phyloP scores from a whole-genome alignment of 768 basidiomycete genomes.

The Panaeolus papilionaceus region DNA sequence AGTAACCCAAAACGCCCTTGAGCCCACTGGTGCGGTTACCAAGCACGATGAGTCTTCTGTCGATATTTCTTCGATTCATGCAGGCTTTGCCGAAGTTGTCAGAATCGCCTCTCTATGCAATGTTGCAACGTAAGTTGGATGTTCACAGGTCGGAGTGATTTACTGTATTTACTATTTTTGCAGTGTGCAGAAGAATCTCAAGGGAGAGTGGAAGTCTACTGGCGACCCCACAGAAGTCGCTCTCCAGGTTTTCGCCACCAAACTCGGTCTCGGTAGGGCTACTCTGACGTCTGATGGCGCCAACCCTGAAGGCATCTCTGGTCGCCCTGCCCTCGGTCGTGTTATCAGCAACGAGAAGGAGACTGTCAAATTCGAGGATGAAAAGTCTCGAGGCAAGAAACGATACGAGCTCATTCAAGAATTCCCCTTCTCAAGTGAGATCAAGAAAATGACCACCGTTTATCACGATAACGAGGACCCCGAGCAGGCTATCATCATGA shows the following conservation, averaged over 20 bases:
- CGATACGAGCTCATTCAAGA: slow-evolving; percentile 43
- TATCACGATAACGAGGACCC: slow-evolving; percentile 36
- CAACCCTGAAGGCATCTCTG: slow-evolving; percentile 24
- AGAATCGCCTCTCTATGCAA: slow-evolving; percentile 44
- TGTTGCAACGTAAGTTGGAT: slow-evolving; percentile 38
- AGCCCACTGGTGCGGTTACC: slow-evolving; percentile 37
- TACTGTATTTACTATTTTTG: neutral
- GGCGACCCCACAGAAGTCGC: slow-evolving; percentile 66
- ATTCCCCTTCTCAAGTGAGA: slow-evolving; percentile 55
- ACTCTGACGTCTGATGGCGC: slow-evolving; percentile 33
- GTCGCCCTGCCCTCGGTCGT: slow-evolving; percentile 33
- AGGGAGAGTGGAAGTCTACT: slow-evolving; percentile 53
- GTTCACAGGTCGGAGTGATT: neutral
- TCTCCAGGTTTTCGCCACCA: slow-evolving; percentile 59
- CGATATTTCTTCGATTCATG: slow-evolving; percentile 24
- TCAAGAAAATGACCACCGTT: slow-evolving; percentile 57
- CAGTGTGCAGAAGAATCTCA: slow-evolving; percentile 43
- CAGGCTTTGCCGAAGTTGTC: slow-evolving; percentile 36
- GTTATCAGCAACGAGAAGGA: slow-evolving; percentile 35
- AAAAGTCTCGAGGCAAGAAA: slow-evolving; percentile 26
- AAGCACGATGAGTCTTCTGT: slow-evolving; percentile 31
- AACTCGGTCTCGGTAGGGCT: slow-evolving; percentile 48
- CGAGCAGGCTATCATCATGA: slow-evolving; percentile 33
- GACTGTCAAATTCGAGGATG: slow-evolving; percentile 27
- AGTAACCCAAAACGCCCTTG: slow-evolving; percentile 36